These are phyloP conservation scores for Rubia occidens DNA, from an alignment of 305 asterid genomes.

Conservation along the genomic window DNA sequence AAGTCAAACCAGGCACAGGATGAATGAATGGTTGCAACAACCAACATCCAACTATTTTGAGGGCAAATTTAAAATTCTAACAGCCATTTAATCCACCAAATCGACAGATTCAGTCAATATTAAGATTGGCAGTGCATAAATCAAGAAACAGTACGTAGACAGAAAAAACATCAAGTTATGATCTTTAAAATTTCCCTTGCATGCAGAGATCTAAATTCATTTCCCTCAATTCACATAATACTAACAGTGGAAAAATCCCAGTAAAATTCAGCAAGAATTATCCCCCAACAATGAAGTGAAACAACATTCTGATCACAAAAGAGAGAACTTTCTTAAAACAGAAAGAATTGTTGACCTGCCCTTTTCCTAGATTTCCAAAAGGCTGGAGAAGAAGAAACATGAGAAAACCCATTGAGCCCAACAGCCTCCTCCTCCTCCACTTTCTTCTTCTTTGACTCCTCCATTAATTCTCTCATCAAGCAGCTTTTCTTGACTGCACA, in stretches of 20 bases:
- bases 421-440: constrained; percentile 26
- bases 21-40: background rate
- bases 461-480: constrained; percentile 18
- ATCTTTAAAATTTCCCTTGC: background rate
- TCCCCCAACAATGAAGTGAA: background rate
- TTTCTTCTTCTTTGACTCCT: constrained; percentile 31
- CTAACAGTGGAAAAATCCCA: background rate
- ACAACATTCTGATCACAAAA: background rate
- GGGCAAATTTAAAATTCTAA: background rate
- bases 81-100: background rate
- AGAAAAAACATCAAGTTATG: background rate
- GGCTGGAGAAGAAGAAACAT: constrained; percentile 59
- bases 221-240: background rate
- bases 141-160: background rate
- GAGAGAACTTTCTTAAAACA: background rate
- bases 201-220: constrained; percentile 15
- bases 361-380: constrained; percentile 81
- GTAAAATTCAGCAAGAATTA: background rate
- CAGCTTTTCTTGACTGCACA: background rate
- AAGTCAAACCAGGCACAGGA: constrained; percentile 17
- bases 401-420: constrained; percentile 47
- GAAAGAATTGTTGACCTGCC: constrained; percentile 27
- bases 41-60: background rate
- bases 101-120: background rate
- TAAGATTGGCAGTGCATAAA: background rate